These are phyloP conservation scores for Sordariomycetes sp. DNA, from an alignment of 2,329 filamentous ascomycete genomes.

Conservation along the genomic window DNA sequence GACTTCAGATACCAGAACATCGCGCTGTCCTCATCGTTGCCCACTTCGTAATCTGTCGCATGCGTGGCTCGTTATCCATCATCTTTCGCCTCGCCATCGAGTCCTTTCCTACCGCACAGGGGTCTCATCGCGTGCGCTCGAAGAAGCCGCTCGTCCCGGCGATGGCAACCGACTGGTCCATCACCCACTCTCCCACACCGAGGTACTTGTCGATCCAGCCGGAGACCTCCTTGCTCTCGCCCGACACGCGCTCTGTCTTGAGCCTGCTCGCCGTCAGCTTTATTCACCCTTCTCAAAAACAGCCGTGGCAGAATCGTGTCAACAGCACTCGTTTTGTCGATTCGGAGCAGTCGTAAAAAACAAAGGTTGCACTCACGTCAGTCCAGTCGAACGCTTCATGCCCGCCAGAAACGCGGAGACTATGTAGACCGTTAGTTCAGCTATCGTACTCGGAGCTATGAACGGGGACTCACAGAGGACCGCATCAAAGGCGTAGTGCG, in stretches of 20 bases:
- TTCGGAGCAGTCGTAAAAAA: not conserved
- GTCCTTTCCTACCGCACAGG: too few species aligned
- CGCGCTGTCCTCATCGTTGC: not conserved
- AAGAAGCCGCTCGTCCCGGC: conserved; percentile 85
- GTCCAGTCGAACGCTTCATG: conserved; percentile 92
- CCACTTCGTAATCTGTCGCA: too few species aligned
- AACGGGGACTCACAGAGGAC: conserved; percentile 62
- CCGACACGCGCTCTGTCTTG: conserved; percentile 72
- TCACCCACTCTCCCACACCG: conserved; percentile 91
- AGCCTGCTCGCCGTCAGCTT: conserved; percentile 47
- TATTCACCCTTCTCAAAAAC: not conserved
- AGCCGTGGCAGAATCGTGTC: not conserved
- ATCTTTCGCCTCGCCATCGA: too few species aligned
- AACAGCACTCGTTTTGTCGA: not conserved
- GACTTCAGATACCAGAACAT: not conserved
- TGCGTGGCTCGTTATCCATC: too few species aligned
- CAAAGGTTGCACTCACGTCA: conserved; percentile 67
- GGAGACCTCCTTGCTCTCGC: conserved; percentile 72
- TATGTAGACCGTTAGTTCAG: conserved; percentile 21
- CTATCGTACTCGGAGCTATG: not conserved
- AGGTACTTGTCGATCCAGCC: conserved; percentile 92
- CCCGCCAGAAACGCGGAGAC: conserved; percentile 95
- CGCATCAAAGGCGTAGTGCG: conserved; percentile 94
- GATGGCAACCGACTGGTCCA: conserved; percentile 93
- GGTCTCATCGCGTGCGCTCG: conserved; percentile 67